phyloP scores from a whole-genome alignment of 306 rosid genomes.

The cucumber (Cucumis sativus) region Cucumber_9930_V3 NC_026659.2:24899501-24900000 shows the following conservation, averaged over 20 bases:
- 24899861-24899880: slow-evolving; percentile 35
- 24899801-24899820: background rate
- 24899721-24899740: background rate
- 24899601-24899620: background rate
- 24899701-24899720: background rate
- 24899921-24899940: slow-evolving; percentile 46
- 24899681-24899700: background rate
- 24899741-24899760: background rate
- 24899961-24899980: slow-evolving; percentile 45
- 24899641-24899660: background rate
- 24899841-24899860: slow-evolving; percentile 49
- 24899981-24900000: slow-evolving; percentile 29
- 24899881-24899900: slow-evolving; percentile 47
- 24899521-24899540: background rate
- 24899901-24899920: slow-evolving; percentile 46
- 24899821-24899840: slow-evolving; percentile 49
- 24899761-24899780: background rate
- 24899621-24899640: background rate
- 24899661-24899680: background rate
- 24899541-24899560: background rate
- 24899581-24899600: background rate
- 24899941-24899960: slow-evolving; percentile 64
- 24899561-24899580: background rate
- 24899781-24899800: background rate
- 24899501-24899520: background rate